phyloP scores from a whole-genome alignment of 345 rosid genomes.

The Crucihimalaya himalaica region DNA sequence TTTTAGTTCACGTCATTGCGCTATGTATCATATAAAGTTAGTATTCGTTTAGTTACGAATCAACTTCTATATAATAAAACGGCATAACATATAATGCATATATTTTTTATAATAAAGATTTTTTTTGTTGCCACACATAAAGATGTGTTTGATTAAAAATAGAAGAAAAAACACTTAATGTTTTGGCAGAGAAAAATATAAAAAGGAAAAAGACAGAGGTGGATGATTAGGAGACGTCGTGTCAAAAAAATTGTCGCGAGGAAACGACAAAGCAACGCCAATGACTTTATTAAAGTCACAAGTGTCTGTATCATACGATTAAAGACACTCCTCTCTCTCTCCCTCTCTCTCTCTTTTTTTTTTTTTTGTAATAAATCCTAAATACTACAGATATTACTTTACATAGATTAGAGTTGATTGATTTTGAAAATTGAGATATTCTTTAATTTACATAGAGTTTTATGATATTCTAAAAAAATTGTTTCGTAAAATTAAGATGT shows the following conservation, averaged over 20 bases:
- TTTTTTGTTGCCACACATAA: background rate
- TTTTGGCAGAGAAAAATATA: slow-evolving; percentile 28
- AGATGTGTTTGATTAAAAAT: background rate
- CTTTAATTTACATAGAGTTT: background rate
- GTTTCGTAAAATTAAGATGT: no score
- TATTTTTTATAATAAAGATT: background rate
- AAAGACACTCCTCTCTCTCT: slow-evolving; percentile 35
- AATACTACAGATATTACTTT: background rate
- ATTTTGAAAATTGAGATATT: background rate
- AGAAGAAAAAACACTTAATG: background rate
- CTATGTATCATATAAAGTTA: background rate
- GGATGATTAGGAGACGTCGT: slow-evolving; percentile 44
- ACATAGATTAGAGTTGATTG: background rate
- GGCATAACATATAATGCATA: background rate
- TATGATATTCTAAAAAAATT: no score
- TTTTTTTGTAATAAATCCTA: background rate
- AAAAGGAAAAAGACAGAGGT: slow-evolving; percentile 26
- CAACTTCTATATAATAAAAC: background rate
- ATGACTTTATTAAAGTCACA: slow-evolving; percentile 48
- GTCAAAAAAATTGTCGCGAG: slow-evolving; percentile 40
- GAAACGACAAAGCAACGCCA: slow-evolving; percentile 44
- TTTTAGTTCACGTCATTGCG: background rate
- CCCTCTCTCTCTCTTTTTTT: slow-evolving; percentile 1
- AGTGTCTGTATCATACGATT: slow-evolving; percentile 43
- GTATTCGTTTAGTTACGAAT: background rate